Conservation (phyloP, 192 early-diverging fungal species). For the Blastocladiella britannica region DNA sequence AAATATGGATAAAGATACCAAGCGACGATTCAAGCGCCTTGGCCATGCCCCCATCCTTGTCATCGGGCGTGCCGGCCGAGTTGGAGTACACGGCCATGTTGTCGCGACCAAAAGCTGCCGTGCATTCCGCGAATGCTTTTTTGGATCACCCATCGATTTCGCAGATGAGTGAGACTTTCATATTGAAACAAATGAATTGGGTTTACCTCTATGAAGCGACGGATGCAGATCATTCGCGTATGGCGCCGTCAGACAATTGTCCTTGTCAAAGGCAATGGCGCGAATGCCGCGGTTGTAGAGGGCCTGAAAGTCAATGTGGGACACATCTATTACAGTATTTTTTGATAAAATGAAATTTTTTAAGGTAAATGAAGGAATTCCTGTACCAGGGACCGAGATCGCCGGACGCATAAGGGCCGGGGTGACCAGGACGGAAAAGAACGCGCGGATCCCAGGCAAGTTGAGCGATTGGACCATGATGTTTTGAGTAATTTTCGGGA, state of each 20-base stretch:
- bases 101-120: constrained; percentile 29
- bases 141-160: not conserved
- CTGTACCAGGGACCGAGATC: not conserved
- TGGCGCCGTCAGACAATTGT: constrained; percentile 81
- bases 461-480: not conserved
- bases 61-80: constrained; percentile 68
- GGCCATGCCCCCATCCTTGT: constrained; percentile 15
- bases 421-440: not conserved
- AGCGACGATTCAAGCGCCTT: too few species aligned
- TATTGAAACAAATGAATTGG: too few species aligned
- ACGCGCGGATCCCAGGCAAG: not conserved
- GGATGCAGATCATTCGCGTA: constrained; percentile 48
- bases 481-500: too few species aligned
- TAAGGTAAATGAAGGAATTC: not conserved
- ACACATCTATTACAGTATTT: constrained; percentile 27
- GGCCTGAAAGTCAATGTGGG: constrained; percentile 35
- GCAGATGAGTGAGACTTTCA: too few species aligned
- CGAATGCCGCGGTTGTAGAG: constrained; percentile 37
- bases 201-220: constrained; percentile 23
- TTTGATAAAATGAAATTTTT: not conserved
- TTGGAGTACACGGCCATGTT: constrained; percentile 74
- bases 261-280: constrained; percentile 85
- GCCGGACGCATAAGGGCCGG: not conserved
- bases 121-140: constrained; percentile 34
- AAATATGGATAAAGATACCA: too few species aligned